phyloP scores from a whole-genome alignment of 306 rosid genomes.

The Ammopiptanthus mongolicus region DNA sequence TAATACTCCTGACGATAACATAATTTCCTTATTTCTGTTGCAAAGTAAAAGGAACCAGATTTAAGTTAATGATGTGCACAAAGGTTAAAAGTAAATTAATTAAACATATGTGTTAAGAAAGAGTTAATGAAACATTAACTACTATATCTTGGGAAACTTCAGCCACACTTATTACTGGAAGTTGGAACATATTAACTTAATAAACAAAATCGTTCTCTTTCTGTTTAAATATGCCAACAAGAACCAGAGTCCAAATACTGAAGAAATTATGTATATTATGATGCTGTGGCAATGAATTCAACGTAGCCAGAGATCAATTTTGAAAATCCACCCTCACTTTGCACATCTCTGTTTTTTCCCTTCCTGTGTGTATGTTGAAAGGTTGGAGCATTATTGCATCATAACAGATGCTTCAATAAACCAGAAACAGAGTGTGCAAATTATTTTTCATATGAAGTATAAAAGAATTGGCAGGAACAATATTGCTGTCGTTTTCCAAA shows the following conservation, averaged over 20 bases:
- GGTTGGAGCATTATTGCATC: background rate
- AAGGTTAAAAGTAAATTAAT: background rate
- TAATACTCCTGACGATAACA: constrained; percentile 74
- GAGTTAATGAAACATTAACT: background rate
- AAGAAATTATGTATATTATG: background rate
- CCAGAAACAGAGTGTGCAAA: background rate
- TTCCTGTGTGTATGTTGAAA: background rate
- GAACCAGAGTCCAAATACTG: background rate
- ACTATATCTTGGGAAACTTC: background rate
- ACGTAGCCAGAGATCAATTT: background rate
- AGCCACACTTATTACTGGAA: background rate
- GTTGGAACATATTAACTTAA: constrained; percentile 1
- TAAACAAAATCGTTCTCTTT: background rate
- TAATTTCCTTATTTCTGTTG: constrained; percentile 77
- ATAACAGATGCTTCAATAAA: background rate
- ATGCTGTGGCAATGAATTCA: background rate
- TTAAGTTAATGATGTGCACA: background rate
- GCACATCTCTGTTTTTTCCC: background rate
- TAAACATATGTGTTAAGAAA: background rate
- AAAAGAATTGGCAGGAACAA: background rate
- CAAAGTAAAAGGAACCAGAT: background rate
- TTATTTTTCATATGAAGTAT: background rate
- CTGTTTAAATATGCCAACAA: background rate
- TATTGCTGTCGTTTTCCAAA: background rate
- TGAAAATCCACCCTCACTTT: background rate